A percentile compares a stretch with the other conserved stretches of the same genome.
These are phyloP conservation scores for Orbilia ellipsospora DNA, from an alignment of 2,329 filamentous ascomycete genomes.

Conservation along the genomic window DNA sequence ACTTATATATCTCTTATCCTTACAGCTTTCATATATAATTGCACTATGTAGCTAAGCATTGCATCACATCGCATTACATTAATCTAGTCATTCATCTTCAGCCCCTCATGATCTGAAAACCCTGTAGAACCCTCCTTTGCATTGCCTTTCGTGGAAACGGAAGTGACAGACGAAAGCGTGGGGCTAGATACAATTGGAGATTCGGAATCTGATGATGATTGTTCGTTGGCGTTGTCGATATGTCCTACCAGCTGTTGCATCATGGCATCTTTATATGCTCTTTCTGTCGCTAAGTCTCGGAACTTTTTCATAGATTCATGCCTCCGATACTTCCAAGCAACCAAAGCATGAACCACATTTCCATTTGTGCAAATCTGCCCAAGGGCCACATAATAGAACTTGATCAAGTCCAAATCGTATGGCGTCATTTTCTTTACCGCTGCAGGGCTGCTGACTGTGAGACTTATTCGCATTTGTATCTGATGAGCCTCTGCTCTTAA, in stretches of 20 bases:
- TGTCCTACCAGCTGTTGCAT: constrained; percentile 28
- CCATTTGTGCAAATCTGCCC: constrained; percentile 37
- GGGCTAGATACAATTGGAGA: constrained; percentile 12
- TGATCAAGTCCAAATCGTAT: constrained; percentile 42
- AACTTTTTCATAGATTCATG: constrained; percentile 23
- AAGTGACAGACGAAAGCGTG: constrained; percentile 1
- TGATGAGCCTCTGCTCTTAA: constrained; percentile 26
- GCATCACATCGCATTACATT: no score
- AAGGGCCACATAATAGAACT: constrained; percentile 29
- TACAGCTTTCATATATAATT: no score
- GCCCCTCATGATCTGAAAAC: background rate
- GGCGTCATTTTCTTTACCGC: constrained; percentile 31
- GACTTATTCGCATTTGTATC: constrained; percentile 15
- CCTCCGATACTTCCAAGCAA: constrained; percentile 28
- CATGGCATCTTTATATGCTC: constrained; percentile 20
- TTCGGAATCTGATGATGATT: constrained; percentile 30
- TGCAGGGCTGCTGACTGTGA: constrained; percentile 8
- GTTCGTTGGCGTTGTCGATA: background rate
- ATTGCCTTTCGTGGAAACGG: background rate
- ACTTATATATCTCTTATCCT: no score
- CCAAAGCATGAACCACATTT: constrained; percentile 24
- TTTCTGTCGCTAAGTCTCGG: constrained; percentile 21
- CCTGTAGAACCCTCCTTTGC: background rate
- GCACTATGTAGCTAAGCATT: no score
- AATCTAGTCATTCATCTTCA: no score